Conservation (phyloP, 1,139 yeast genomes). For the Geotrichum fermentans region DNA sequence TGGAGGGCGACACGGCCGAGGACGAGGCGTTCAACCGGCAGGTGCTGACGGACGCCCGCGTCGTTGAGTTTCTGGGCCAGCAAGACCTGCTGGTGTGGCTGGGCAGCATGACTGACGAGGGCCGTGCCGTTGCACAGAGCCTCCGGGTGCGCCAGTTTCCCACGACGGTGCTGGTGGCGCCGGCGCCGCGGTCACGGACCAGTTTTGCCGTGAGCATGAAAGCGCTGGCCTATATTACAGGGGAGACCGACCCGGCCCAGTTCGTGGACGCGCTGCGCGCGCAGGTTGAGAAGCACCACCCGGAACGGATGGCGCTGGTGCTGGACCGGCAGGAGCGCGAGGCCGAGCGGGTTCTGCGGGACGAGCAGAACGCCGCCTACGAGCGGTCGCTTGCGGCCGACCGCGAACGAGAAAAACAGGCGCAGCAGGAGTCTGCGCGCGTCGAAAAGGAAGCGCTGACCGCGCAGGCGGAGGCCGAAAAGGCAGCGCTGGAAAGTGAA, state of each 20-base stretch:
- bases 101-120: conserved; percentile 73
- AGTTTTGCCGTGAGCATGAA: conserved; percentile 44
- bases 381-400: conserved; percentile 62
- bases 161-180: conserved; percentile 63
- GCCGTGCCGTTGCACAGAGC: conserved; percentile 74
- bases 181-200: conserved; percentile 38
- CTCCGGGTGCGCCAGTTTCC: conserved; percentile 74
- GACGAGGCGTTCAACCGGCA: conserved; percentile 51
- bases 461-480: conserved; percentile 28
- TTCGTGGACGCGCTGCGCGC: conserved; percentile 34
- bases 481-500: conserved; percentile 14
- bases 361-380: conserved; percentile 75
- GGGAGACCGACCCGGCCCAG: conserved; percentile 39
- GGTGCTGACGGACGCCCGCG: conserved; percentile 50
- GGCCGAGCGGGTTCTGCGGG: conserved; percentile 54
- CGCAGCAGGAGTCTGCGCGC: conserved; percentile 15
- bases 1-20: conserved; percentile 68
- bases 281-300: conserved; percentile 50
- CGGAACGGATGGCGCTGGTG: conserved; percentile 54
- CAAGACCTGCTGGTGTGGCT: conserved; percentile 72
- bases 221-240: conserved; percentile 62
- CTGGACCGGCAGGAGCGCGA: conserved; percentile 59
- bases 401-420: conserved; percentile 37
- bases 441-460: conserved; percentile 38
- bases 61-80: conserved; percentile 48